phyloP scores from a whole-genome alignment of 768 basidiomycete species.

The Leucocoprinus birnbaumii region DNA sequence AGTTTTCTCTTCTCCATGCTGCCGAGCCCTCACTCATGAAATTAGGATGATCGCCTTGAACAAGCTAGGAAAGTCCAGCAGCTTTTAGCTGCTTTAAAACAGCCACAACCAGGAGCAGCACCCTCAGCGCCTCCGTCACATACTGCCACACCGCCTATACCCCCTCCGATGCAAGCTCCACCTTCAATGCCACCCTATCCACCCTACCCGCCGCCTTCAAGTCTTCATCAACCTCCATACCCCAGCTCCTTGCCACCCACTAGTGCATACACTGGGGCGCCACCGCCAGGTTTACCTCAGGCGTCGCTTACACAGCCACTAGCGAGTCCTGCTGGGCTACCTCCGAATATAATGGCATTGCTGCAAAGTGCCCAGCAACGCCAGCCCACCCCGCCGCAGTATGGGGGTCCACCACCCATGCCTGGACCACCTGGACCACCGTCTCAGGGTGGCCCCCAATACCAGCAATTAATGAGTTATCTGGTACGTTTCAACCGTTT shows the following conservation, averaged over 20 bases:
- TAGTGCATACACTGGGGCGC: constrained; percentile 19
- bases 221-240: constrained; percentile 24
- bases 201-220: constrained; percentile 30
- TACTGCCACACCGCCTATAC: constrained; percentile 31
- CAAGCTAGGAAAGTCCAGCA: constrained; percentile 88
- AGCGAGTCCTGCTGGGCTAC: constrained; percentile 39
- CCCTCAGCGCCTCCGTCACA: constrained; percentile 32
- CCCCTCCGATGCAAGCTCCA: constrained; percentile 36
- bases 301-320: constrained; percentile 26
- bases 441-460: constrained; percentile 29
- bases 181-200: constrained; percentile 41
- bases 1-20: constrained; percentile 5
- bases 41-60: constrained; percentile 77
- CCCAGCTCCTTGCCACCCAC: constrained; percentile 28
- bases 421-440: constrained; percentile 38
- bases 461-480: constrained; percentile 70
- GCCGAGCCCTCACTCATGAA: constrained; percentile 8
- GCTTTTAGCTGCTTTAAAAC: constrained; percentile 78
- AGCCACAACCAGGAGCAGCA: constrained; percentile 45
- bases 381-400: constrained; percentile 32
- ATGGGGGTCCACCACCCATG: constrained; percentile 38
- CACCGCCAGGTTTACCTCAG: constrained; percentile 19
- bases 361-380: constrained; percentile 56
- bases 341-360: constrained; percentile 69
- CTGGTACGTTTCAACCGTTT: constrained; percentile 42